Percentiles rank a stretch among this genome's conserved stretches.
Evolutionary conservation across 208 protist species (phyloP).

Genomic region (Angomonas deanei): DNA sequence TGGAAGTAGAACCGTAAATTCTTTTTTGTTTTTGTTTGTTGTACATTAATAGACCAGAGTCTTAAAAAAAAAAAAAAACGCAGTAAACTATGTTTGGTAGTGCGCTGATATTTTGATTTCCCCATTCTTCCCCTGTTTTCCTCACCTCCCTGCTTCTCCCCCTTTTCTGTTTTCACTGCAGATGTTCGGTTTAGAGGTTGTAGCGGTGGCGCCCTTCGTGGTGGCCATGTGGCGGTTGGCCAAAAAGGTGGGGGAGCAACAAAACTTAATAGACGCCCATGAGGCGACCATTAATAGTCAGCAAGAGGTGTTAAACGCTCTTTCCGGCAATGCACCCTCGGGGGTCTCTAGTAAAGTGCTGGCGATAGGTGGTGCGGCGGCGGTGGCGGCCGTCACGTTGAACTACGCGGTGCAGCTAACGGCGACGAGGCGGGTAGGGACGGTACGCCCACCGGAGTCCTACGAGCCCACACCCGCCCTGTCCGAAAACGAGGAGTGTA

Average conservation of each 20-base stretch:
- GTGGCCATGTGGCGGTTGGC: slow-evolving; percentile 50
- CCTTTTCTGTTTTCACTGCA: slow-evolving; percentile 7
- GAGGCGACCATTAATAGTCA: slow-evolving; percentile 51
- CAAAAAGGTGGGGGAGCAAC: slow-evolving; percentile 44
- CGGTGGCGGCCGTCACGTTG: slow-evolving; percentile 15
- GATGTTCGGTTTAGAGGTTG: slow-evolving; percentile 24
- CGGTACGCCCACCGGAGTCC: slow-evolving; percentile 23
- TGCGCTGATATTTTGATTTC: neutral
- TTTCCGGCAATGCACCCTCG: slow-evolving; percentile 4
- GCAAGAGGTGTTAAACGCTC: slow-evolving; percentile 45
- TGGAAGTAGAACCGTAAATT: slow-evolving; percentile 3
- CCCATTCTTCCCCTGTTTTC: neutral
- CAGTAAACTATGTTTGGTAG: neutral
- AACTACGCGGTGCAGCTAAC: slow-evolving; percentile 20
- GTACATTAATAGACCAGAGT: neutral
- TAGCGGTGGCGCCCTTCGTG: slow-evolving; percentile 45
- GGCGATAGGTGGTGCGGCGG: slow-evolving; percentile 15
- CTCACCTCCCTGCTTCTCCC: slow-evolving; percentile 12
- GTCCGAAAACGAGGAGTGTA: slow-evolving; percentile 61
- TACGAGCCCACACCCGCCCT: slow-evolving; percentile 44
- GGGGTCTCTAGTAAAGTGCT: slow-evolving; percentile 9
- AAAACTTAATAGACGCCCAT: slow-evolving; percentile 53
- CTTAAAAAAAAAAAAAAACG: neutral
- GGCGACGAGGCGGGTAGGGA: neutral
- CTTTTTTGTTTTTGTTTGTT: neutral